Base-by-base conservation (phyloP, 345 rosid species). In the Salix suchowensis region DNA sequence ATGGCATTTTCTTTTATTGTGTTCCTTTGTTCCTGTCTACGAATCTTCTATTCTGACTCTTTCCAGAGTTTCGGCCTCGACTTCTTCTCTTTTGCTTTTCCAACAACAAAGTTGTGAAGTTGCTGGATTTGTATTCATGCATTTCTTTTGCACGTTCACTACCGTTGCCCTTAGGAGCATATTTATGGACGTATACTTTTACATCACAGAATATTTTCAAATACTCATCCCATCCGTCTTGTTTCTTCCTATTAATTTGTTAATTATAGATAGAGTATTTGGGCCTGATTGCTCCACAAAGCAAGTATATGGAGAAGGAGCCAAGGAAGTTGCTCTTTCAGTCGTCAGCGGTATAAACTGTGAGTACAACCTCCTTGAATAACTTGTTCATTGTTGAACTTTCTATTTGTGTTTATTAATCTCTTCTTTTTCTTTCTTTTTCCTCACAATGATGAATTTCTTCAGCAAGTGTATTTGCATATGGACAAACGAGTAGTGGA, bases 401-500 rank as follows among this genome's bases (percentile, higher is more conserved):
- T 66, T 77, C 4, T 52, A 26, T 73, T 70, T 69, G 28, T 26
- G 26, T 37, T 42, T 5, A 2, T 40, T 42, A 14, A 21, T 32
- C 11, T 68, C 32, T 67, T 30, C 13, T 37, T 32, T 16, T 5
- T 19, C 36, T 8, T 28, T 23, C 8, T 34, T 8, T 28, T 65
- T 37, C 50, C 18, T 65, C 26, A 32, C 34, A 21, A 67, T 39
- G 37, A 74, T 52, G 32, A 65, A 79, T 50, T 42, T 79, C 77
- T 87, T 78, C 88, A 95, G 98, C 98, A 19, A 93, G 98, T 80
- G 91, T 91, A 78, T 95, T 95, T 83, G 97, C 98, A 48, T 95
- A 95, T 80, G 98, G 98, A 79, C 98, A 95, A 90, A 95, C 98
- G 71, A 95, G 97, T 78, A 90, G 97, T 71, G 98, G 98, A 82